Conservation (phyloP, 2,329 filamentous ascomycete species). For the Nemania sp. region DNA sequence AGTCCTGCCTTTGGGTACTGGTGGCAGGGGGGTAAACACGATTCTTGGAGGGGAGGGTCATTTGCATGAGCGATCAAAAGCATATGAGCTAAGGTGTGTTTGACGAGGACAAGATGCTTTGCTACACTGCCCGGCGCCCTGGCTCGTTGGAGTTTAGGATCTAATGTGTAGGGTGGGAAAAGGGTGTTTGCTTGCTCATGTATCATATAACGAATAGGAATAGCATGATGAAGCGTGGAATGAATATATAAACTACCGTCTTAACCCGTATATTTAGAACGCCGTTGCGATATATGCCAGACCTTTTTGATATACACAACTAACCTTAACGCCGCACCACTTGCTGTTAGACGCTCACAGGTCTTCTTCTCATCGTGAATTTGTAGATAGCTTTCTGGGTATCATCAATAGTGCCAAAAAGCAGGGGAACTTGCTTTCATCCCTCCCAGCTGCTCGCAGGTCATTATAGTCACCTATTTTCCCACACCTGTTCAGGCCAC, state of each 20-base stretch:
- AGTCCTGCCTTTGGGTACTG: constrained; percentile 26
- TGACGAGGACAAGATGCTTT: constrained; percentile 32
- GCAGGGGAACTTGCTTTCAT: neutral
- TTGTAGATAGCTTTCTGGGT: constrained; percentile 30
- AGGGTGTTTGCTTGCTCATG: constrained; percentile 34
- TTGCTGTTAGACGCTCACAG: constrained; percentile 12
- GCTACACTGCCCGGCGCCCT: constrained; percentile 24
- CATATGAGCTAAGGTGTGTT: constrained; percentile 23
- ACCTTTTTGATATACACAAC: constrained; percentile 21
- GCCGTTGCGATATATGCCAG: constrained; percentile 22
- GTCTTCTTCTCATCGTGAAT: constrained; percentile 21
- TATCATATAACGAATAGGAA: constrained; percentile 44
- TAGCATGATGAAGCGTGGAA: constrained; percentile 33
- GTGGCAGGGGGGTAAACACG: constrained; percentile 17
- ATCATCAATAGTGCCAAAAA: constrained; percentile 30
- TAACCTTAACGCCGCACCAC: constrained; percentile 30
- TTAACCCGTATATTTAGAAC: constrained; percentile 29
- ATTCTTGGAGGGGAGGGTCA: constrained; percentile 19
- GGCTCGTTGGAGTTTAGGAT: constrained; percentile 42
- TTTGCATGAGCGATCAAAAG: constrained; percentile 15
- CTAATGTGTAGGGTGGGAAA: constrained; percentile 24
- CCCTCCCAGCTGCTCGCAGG: neutral
- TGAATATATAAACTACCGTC: constrained; percentile 39
- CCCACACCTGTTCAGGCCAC: neutral
- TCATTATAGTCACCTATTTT: constrained; percentile 4